These are phyloP conservation scores for Leptomonas seymouri DNA, from an alignment of 208 protist genomes.

Conservation along the genomic window DNA sequence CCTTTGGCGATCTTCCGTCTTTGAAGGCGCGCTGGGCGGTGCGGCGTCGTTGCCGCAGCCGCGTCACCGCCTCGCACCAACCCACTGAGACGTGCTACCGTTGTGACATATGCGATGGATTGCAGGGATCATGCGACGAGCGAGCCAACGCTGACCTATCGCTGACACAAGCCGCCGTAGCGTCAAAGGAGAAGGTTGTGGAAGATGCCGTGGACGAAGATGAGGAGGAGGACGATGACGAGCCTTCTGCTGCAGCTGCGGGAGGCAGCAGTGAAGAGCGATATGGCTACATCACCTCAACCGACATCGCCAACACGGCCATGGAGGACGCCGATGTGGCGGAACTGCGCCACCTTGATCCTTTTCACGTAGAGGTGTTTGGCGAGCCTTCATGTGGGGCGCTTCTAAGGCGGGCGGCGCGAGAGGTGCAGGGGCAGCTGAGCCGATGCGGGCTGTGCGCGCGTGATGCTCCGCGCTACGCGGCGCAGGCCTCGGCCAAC, in stretches of 20 bases:
- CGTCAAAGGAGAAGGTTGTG: not conserved
- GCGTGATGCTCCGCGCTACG: conserved; percentile 26
- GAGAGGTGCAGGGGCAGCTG: conserved; percentile 51
- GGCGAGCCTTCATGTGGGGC: conserved; percentile 32
- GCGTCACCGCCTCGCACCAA: not conserved
- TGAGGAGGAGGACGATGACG: conserved; percentile 31
- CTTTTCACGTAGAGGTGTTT: conserved; percentile 62
- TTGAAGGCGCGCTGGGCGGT: conserved; percentile 31
- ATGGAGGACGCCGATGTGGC: conserved; percentile 65
- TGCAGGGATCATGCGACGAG: conserved; percentile 21
- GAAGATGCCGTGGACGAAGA: conserved; percentile 30
- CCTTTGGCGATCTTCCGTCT: conserved; percentile 24
- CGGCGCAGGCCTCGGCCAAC: conserved; percentile 22
- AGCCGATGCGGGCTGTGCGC: conserved; percentile 33
- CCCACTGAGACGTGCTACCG: conserved; percentile 50
- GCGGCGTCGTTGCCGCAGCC: conserved; percentile 15
- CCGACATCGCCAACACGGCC: conserved; percentile 64
- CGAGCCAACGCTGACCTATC: not conserved
- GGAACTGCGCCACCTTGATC: conserved; percentile 58
- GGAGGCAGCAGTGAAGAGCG: conserved; percentile 18
- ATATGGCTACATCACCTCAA: conserved; percentile 34
- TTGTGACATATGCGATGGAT: conserved; percentile 63
- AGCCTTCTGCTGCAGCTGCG: conserved; percentile 7
- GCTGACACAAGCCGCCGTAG: not conserved
- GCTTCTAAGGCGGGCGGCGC: conserved; percentile 27